Evolutionary conservation across 2,329 filamentous ascomycete species (phyloP).

Genomic region (Cladosporium sp.): DNA sequence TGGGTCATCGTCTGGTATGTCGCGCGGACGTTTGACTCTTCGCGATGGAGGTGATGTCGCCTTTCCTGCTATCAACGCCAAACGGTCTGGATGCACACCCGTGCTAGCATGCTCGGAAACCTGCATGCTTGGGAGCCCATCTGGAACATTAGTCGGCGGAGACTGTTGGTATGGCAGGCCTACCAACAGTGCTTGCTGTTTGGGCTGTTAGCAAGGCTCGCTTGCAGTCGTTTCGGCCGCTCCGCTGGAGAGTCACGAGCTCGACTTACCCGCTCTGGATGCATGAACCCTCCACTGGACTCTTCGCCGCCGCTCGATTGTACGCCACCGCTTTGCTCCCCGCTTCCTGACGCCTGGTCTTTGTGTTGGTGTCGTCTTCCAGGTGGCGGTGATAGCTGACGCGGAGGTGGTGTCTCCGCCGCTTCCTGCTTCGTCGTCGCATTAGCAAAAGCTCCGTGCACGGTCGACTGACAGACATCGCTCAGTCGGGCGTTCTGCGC

Average conservation of each 20-base stretch:
- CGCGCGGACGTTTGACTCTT: background rate
- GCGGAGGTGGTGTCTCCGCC: background rate
- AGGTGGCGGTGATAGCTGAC: background rate
- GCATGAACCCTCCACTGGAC: background rate
- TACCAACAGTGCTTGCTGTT: background rate
- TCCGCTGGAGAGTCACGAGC: background rate
- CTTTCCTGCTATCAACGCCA: conserved; percentile 1
- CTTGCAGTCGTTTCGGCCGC: background rate
- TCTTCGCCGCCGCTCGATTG: background rate
- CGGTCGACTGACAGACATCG: background rate
- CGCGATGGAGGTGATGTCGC: background rate
- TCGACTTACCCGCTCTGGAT: background rate
- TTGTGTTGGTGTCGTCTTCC: background rate
- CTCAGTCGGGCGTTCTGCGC: too few species aligned
- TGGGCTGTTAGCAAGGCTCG: background rate
- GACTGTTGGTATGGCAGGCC: background rate
- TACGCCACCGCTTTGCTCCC: background rate
- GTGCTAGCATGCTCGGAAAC: conserved; percentile 1
- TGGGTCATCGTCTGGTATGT: background rate
- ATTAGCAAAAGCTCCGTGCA: background rate
- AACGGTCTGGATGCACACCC: conserved; percentile 5
- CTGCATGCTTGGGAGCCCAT: conserved; percentile 2
- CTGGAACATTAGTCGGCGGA: background rate
- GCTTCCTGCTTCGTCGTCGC: background rate
- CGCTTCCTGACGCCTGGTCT: background rate